phyloP scores from a whole-genome alignment of 371 early-diverging fungal species.

The Phascolomyces articulosus region DNA sequence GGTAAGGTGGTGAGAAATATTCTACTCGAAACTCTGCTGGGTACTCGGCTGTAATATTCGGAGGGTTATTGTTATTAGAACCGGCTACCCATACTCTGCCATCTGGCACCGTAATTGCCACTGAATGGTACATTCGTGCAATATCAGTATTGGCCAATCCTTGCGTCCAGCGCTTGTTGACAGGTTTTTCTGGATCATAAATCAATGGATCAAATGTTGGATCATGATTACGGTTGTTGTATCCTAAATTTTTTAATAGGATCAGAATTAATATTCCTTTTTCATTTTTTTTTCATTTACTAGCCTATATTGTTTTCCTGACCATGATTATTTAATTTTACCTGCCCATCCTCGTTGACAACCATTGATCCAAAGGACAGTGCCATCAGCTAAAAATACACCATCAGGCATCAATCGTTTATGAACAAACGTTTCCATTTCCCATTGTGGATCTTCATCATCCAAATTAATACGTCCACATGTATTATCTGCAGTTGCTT shows the following conservation, averaged over 20 bases:
- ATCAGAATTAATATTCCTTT: not conserved
- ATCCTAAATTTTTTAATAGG: slow-evolving; percentile 5
- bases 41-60: slow-evolving; percentile 39
- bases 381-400: slow-evolving; percentile 61
- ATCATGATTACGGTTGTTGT: slow-evolving; percentile 45
- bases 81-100: slow-evolving; percentile 54
- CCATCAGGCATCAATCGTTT: slow-evolving; percentile 65
- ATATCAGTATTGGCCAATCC: slow-evolving; percentile 52
- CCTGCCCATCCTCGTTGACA: slow-evolving; percentile 65
- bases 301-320: not conserved
- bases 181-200: slow-evolving; percentile 51
- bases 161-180: slow-evolving; percentile 44
- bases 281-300: not conserved
- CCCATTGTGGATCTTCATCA: slow-evolving; percentile 55
- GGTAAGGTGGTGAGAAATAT: slow-evolving; percentile 63
- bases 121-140: slow-evolving; percentile 73
- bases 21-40: slow-evolving; percentile 68
- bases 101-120: slow-evolving; percentile 63
- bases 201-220: slow-evolving; percentile 61
- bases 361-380: slow-evolving; percentile 61
- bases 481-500: slow-evolving; percentile 38
- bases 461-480: slow-evolving; percentile 60
- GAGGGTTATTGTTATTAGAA: slow-evolving; percentile 46
- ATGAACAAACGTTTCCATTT: slow-evolving; percentile 59
- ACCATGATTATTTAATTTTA: not conserved